A percentile compares a stretch with the other conserved stretches of the same genome.
phyloP scores from a whole-genome alignment of 257 asterid genomes.

The Plantago ovata region DNA sequence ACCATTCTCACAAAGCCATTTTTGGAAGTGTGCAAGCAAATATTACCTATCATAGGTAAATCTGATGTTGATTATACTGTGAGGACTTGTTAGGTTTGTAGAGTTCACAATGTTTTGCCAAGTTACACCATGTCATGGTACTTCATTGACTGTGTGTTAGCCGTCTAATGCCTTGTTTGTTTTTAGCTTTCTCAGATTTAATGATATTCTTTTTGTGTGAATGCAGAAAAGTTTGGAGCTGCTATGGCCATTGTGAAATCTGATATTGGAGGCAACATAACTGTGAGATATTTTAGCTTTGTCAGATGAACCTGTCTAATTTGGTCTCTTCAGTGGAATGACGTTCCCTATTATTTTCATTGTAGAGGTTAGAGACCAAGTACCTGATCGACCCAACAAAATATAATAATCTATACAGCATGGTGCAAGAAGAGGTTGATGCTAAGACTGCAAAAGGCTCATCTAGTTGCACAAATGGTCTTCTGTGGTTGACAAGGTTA shows the following conservation, averaged over 20 bases:
- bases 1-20: constrained; percentile 79
- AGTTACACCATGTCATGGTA: constrained; percentile 5
- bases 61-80: constrained; percentile 11
- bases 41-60: constrained; percentile 84
- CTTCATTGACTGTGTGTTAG: constrained; percentile 3
- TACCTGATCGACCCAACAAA: constrained; percentile 66
- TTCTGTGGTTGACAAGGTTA: constrained; percentile 97
- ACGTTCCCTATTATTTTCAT: constrained; percentile 5
- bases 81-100: not conserved
- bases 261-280: constrained; percentile 89
- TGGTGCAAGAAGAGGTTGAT: constrained; percentile 89
- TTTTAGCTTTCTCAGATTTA: not conserved
- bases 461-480: constrained; percentile 96
- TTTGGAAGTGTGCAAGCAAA: constrained; percentile 87
- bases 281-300: constrained; percentile 40
- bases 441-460: constrained; percentile 90
- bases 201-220: constrained; percentile 10
- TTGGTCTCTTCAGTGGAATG: constrained; percentile 12
- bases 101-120: constrained; percentile 2
- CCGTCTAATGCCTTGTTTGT: not conserved
- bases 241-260: constrained; percentile 92
- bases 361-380: constrained; percentile 86
- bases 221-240: constrained; percentile 89
- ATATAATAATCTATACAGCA: constrained; percentile 62
- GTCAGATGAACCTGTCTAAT: constrained; percentile 13